phyloP scores from a whole-genome alignment of 2,329 filamentous ascomycete species.

The Pseudopithomyces maydicus region DNA sequence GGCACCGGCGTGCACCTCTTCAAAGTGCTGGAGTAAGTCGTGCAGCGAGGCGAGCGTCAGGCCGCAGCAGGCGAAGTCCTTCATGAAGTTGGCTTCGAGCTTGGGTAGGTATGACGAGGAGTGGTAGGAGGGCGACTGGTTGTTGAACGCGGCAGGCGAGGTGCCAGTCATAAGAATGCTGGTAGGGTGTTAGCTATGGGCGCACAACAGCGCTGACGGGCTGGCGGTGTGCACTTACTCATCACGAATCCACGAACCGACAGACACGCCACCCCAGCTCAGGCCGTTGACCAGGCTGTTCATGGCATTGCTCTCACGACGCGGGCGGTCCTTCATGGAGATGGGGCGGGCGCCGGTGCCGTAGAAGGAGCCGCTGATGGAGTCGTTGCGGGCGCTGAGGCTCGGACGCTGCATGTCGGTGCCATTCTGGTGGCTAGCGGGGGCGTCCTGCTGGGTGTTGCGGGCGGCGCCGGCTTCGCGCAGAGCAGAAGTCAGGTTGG shows the following conservation, averaged over 20 bases:
- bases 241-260: slow-evolving; percentile 95
- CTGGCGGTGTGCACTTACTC: slow-evolving; percentile 71
- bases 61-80: slow-evolving; percentile 94
- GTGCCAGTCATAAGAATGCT: slow-evolving; percentile 96
- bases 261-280: slow-evolving; percentile 96
- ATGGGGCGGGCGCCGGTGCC: slow-evolving; percentile 65
- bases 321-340: slow-evolving; percentile 60
- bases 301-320: slow-evolving; percentile 64
- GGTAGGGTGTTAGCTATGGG: slow-evolving; percentile 30
- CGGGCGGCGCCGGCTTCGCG: slow-evolving; percentile 52
- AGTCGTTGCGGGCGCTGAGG: slow-evolving; percentile 58
- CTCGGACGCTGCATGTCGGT: slow-evolving; percentile 39
- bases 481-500: slow-evolving; percentile 66
- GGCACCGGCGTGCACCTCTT: slow-evolving; percentile 86
- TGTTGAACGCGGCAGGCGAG: slow-evolving; percentile 77
- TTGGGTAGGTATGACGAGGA: slow-evolving; percentile 96
- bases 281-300: slow-evolving; percentile 75
- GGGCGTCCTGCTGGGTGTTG: slow-evolving; percentile 23
- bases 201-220: slow-evolving; percentile 9
- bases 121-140: slow-evolving; percentile 93
- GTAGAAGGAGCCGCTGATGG: slow-evolving; percentile 60
- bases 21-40: slow-evolving; percentile 94
- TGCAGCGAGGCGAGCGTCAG: slow-evolving; percentile 88
- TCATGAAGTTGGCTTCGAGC: slow-evolving; percentile 96
- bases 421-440: slow-evolving; percentile 50